phyloP scores from a whole-genome alignment of 495 filamentous ascomycete species.

The Trypethelium eluteriae region DNA sequence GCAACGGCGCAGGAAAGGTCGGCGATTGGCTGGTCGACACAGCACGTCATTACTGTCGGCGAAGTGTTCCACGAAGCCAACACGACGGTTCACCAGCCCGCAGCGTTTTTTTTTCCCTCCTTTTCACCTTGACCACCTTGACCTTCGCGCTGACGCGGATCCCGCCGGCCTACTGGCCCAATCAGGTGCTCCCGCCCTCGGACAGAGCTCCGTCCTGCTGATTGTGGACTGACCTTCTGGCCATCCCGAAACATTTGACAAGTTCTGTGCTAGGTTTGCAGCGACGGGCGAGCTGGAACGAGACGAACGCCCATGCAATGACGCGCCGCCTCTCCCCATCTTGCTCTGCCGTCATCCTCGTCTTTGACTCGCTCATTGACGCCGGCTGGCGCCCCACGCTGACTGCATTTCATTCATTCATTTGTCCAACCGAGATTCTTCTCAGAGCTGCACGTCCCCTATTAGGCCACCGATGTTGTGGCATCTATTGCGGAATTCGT shows the following conservation, averaged over 20 bases:
- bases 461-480: neutral
- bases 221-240: neutral
- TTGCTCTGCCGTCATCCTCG: neutral
- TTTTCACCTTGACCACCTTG: neutral
- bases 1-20: neutral
- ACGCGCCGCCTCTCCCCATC: neutral
- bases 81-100: neutral
- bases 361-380: constrained; percentile 2
- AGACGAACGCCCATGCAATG: neutral
- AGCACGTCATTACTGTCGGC: neutral
- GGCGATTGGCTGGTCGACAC: neutral
- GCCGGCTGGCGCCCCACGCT: neutral
- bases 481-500: neutral
- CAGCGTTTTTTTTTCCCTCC: neutral
- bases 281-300: neutral
- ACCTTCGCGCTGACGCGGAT: constrained; percentile 7
- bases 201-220: neutral
- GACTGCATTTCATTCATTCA: constrained; percentile 7
- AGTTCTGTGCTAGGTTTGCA: no score
- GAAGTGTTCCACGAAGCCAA: neutral
- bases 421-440: neutral
- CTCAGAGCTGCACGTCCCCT: neutral
- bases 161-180: constrained; percentile 3
- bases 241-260: neutral
- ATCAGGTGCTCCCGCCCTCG: neutral